Evolutionary conservation across 306 rosid species (phyloP).

Genomic region (Cucurbita maxima): DNA sequence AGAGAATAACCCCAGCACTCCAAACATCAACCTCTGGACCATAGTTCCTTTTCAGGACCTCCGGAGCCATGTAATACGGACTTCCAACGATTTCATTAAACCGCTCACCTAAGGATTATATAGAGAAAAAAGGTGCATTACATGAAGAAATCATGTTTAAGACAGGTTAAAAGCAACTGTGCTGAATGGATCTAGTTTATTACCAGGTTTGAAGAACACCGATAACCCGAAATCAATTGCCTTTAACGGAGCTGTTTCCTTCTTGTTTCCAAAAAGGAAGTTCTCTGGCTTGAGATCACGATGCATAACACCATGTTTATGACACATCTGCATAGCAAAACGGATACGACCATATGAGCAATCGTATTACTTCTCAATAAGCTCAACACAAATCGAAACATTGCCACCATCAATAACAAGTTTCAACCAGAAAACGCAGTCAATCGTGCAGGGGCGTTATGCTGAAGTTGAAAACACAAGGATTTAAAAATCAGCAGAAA

Average conservation of each 20-base stretch:
- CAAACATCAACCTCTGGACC: conserved; percentile 83
- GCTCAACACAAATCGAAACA: neutral
- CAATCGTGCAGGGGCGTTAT: neutral
- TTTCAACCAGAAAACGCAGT: neutral
- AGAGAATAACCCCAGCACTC: conserved; percentile 83
- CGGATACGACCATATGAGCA: neutral
- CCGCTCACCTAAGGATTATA: conserved; percentile 22
- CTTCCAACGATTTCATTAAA: conserved; percentile 63
- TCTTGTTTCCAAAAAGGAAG: conserved; percentile 19
- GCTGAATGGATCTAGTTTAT: neutral
- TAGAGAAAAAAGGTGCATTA: neutral
- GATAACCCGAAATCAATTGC: conserved; percentile 24
- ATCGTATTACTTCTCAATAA: neutral
- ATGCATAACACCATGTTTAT: conserved; percentile 21
- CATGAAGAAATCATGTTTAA: neutral
- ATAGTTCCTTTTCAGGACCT: conserved; percentile 63
- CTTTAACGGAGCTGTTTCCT: conserved; percentile 21
- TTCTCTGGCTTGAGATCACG: conserved; percentile 25
- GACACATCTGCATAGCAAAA: conserved; percentile 20
- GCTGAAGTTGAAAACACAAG: neutral
- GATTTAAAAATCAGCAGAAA: neutral
- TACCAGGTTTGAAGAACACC: conserved; percentile 23
- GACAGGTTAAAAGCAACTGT: neutral
- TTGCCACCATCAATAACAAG: neutral
- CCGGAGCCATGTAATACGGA: conserved; percentile 84